These are phyloP conservation scores for Penicillium carneum DNA, from an alignment of 2,329 filamentous ascomycete species.

Conservation along the genomic window DNA sequence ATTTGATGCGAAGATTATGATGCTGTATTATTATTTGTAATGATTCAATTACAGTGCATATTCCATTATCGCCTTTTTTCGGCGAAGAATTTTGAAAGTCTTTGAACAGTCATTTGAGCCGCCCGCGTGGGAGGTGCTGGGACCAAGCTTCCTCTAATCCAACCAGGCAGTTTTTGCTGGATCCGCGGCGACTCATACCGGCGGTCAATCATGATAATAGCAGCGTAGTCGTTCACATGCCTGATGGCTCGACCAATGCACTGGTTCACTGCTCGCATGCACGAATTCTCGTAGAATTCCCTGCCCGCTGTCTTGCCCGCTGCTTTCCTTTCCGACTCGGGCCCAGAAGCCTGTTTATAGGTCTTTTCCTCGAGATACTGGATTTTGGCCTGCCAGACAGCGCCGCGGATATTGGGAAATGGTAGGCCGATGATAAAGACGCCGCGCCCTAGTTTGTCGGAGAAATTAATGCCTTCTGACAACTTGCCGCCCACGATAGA, in stretches of 20 bases:
- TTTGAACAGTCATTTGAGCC: conserved; percentile 38
- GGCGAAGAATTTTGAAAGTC: conserved; percentile 46
- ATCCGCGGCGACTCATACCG: conserved; percentile 79
- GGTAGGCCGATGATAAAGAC: conserved; percentile 92
- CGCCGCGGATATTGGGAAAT: conserved; percentile 86
- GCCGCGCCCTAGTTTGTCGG: conserved; percentile 83
- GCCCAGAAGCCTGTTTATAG: conserved; percentile 39
- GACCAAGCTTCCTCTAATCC: conserved; percentile 77
- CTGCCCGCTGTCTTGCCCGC: conserved; percentile 63
- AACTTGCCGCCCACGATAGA: conserved; percentile 93
- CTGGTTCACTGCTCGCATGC: conserved; percentile 97
- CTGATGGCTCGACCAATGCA: conserved; percentile 91
- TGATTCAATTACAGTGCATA: not conserved
- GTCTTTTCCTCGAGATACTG: conserved; percentile 78
- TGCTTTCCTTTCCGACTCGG: conserved; percentile 41
- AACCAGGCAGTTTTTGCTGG: conserved; percentile 79
- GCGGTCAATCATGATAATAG: conserved; percentile 83
- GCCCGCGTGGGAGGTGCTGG: conserved; percentile 34
- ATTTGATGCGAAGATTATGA: not conserved
- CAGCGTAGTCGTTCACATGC: conserved; percentile 86
- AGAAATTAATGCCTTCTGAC: conserved; percentile 98
- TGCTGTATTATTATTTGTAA: not conserved
- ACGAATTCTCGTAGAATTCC: conserved; percentile 91
- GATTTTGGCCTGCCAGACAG: conserved; percentile 92
- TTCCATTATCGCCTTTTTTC: conserved; percentile 19